phyloP scores from a whole-genome alignment of 306 rosid species.

The Prinsepia uniflora region DNA sequence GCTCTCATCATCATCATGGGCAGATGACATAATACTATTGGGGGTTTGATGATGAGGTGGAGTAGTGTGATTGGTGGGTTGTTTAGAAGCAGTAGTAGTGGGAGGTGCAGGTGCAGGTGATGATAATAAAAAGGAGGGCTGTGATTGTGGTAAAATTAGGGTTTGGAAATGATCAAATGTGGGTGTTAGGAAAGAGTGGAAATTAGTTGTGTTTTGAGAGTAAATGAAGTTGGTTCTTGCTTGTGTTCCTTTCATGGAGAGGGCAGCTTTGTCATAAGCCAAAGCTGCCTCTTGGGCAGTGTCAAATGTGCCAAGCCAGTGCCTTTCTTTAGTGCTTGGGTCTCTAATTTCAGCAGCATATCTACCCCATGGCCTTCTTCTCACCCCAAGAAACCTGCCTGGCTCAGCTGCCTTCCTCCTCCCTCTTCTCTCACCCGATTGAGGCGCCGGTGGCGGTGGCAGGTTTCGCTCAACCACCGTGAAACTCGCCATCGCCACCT shows the following conservation, averaged over 20 bases:
- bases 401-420: constrained; percentile 86
- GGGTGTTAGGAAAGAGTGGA: constrained; percentile 62
- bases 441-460: constrained; percentile 32
- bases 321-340: constrained; percentile 95
- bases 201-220: constrained; percentile 52
- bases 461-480: constrained; percentile 61
- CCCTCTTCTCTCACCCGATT: constrained; percentile 70
- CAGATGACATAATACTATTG: constrained; percentile 17
- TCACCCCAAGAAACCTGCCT: constrained; percentile 88
- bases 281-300: constrained; percentile 99
- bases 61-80: constrained; percentile 35
- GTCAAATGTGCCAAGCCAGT: constrained; percentile 98
- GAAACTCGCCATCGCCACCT: no score
- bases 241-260: constrained; percentile 93
- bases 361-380: constrained; percentile 95
- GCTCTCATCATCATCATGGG: constrained; percentile 26
- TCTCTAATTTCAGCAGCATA: constrained; percentile 98
- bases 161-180: constrained; percentile 41
- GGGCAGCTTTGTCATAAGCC: constrained; percentile 99
- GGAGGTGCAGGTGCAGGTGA: not conserved
- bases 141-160: constrained; percentile 37
- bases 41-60: constrained; percentile 28
- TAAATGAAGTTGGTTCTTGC: constrained; percentile 94
- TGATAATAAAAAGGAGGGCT: not conserved
- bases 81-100: constrained; percentile 26